phyloP scores from a whole-genome alignment of 257 asterid species.

The Plantago elongata region DNA sequence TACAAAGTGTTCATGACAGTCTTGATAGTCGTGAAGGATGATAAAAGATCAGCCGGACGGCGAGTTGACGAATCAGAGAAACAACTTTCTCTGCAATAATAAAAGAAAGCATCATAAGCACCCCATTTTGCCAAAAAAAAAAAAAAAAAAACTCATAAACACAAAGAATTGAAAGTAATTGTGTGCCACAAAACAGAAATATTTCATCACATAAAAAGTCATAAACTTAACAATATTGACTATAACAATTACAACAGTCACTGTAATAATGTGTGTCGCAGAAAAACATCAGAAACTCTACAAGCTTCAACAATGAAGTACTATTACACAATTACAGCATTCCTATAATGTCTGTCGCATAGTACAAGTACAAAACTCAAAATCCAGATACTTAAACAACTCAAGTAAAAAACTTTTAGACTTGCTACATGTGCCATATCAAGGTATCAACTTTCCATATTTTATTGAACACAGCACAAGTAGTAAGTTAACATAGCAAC shows the following conservation, averaged over 20 bases:
- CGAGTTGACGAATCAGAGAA: slow-evolving; percentile 82
- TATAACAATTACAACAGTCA: no score
- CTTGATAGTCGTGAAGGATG: slow-evolving; percentile 86
- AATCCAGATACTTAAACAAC: not conserved
- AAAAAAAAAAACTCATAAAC: no score
- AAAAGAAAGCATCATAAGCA: slow-evolving; percentile 17
- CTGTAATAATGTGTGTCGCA: no score
- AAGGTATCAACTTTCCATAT: not conserved
- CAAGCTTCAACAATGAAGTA: not conserved
- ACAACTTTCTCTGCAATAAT: slow-evolving; percentile 70
- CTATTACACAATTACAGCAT: not conserved
- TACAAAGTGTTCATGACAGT: slow-evolving; percentile 79
- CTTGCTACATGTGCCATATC: not conserved
- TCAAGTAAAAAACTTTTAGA: no score
- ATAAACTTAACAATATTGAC: no score
- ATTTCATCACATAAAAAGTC: no score
- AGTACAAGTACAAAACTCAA: not conserved
- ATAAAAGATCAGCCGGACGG: slow-evolving; percentile 85
- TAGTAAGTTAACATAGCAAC: not conserved
- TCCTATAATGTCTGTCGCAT: no score
- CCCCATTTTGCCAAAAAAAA: not conserved
- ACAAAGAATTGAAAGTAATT: no score
- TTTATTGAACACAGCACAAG: not conserved
- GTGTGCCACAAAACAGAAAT: no score
- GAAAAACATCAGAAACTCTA: no score